A percentile compares a stretch with the other conserved stretches of the same genome.
phyloP scores from a whole-genome alignment of 352 stramenopile species.

The Globisporangium viniferum region DNA sequence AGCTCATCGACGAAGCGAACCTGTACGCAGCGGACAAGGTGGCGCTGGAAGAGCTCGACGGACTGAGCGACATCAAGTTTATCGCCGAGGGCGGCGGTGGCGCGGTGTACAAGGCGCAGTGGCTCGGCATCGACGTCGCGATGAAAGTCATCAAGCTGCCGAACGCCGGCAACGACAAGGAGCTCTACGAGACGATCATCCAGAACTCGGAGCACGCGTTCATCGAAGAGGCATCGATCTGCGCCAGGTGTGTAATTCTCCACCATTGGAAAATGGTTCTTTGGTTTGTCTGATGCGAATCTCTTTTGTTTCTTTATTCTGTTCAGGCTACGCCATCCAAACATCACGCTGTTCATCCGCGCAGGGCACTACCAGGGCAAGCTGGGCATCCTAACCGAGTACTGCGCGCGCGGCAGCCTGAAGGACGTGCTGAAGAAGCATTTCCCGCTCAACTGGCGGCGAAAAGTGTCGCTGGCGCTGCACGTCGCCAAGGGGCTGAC shows the following conservation, averaged over 20 bases:
- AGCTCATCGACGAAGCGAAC: slow-evolving; percentile 18
- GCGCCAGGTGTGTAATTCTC: slow-evolving; percentile 19
- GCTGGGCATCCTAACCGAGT: slow-evolving; percentile 69
- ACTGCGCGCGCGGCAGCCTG: slow-evolving; percentile 60
- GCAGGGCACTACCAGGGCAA: slow-evolving; percentile 55
- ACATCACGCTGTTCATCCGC: slow-evolving; percentile 76
- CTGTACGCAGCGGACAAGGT: slow-evolving; percentile 15
- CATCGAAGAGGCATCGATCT: slow-evolving; percentile 59
- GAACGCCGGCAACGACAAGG: slow-evolving; percentile 21
- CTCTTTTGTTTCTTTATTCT: too few species aligned
- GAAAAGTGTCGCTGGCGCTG: slow-evolving; percentile 61
- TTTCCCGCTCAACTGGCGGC: slow-evolving; percentile 55
- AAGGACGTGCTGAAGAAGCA: slow-evolving; percentile 60
- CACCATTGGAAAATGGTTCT: not conserved
- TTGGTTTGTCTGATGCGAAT: too few species aligned
- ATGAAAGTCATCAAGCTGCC: slow-evolving; percentile 67
- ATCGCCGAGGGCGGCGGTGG: slow-evolving; percentile 48
- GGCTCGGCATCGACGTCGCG: slow-evolving; percentile 73
- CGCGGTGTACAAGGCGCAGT: slow-evolving; percentile 68
- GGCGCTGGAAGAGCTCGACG: slow-evolving; percentile 28
- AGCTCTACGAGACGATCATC: slow-evolving; percentile 66
- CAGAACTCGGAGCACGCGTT: slow-evolving; percentile 60
- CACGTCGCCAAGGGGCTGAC: slow-evolving; percentile 67
- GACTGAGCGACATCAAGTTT: slow-evolving; percentile 28
- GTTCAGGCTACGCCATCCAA: slow-evolving; percentile 50